phyloP scores from a whole-genome alignment of 345 rosid genomes.

The Pistacia integerrima region DNA sequence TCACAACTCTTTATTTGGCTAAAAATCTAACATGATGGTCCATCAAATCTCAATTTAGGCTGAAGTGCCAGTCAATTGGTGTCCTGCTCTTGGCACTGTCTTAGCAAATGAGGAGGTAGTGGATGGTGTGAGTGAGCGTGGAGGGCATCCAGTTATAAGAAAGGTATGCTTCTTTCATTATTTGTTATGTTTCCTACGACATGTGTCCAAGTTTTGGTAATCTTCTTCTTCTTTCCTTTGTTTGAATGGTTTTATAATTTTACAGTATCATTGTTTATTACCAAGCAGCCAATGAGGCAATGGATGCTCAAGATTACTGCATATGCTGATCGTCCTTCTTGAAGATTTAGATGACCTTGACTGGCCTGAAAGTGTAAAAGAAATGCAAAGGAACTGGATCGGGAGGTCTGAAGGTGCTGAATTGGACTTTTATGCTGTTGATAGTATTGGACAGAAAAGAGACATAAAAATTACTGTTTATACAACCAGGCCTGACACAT shows the following conservation, averaged over 20 bases:
- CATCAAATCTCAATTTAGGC: constrained; percentile 51
- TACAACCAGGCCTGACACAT: constrained; percentile 89
- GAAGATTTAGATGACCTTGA: constrained; percentile 90
- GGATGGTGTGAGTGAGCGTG: constrained; percentile 98
- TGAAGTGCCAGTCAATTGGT: constrained; percentile 98
- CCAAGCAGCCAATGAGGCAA: constrained; percentile 99
- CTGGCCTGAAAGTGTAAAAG: constrained; percentile 93
- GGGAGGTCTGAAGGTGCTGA: constrained; percentile 95
- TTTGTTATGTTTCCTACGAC: constrained; percentile 3
- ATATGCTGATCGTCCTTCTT: constrained; percentile 88
- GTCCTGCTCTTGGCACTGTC: constrained; percentile 99
- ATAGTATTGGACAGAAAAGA: constrained; percentile 51
- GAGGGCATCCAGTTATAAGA: constrained; percentile 92
- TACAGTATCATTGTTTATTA: constrained; percentile 95
- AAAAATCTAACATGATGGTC: constrained; percentile 27
- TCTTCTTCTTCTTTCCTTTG: constrained; percentile 35
- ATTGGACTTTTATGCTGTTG: constrained; percentile 62
- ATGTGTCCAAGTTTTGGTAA: constrained; percentile 13
- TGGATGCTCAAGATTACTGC: constrained; percentile 98
- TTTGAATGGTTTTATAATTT: constrained; percentile 70
- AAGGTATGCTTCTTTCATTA: constrained; percentile 52
- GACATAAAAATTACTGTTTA: constrained; percentile 63
- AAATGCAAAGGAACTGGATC: constrained; percentile 96
- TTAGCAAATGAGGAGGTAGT: constrained; percentile 98
- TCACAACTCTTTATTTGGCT: constrained; percentile 16